Evolutionary conservation across 176 grass and related monocot genomes (phyloP).

Genomic region (Alloteropsis semialata): DNA sequence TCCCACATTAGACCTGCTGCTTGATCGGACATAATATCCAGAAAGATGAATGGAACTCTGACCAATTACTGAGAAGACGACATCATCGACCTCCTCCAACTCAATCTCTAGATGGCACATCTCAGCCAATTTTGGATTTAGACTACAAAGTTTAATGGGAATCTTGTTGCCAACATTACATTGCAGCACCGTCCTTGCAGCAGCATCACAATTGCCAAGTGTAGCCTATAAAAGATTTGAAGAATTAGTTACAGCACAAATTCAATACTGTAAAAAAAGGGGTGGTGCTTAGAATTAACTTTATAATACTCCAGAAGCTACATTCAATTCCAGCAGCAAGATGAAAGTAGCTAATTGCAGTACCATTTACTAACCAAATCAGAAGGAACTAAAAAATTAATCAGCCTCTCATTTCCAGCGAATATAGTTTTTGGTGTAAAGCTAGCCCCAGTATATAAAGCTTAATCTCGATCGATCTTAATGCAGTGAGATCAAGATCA

Average conservation of each 20-base stretch:
- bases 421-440: background rate
- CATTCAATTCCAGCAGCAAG: background rate
- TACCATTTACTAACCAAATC: background rate
- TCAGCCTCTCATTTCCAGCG: background rate
- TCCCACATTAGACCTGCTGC: conserved; percentile 3
- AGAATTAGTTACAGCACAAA: background rate
- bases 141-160: conserved; percentile 71
- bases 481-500: background rate
- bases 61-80: conserved; percentile 82
- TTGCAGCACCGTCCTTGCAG: conserved; percentile 53
- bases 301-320: background rate
- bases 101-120: conserved; percentile 81
- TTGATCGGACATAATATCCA: conserved; percentile 51
- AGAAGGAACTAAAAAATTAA: background rate
- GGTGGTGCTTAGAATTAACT: background rate
- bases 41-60: conserved; percentile 68
- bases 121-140: conserved; percentile 57
- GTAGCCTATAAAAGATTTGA: conserved; percentile 34
- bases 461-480: background rate
- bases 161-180: conserved; percentile 81
- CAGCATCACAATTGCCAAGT: conserved; percentile 31
- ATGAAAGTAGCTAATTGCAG: background rate
- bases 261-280: background rate
- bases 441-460: background rate
- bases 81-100: conserved; percentile 83